Evolutionary conservation across 306 rosid species (phyloP).

Genomic region (Malus sieversii): DNA sequence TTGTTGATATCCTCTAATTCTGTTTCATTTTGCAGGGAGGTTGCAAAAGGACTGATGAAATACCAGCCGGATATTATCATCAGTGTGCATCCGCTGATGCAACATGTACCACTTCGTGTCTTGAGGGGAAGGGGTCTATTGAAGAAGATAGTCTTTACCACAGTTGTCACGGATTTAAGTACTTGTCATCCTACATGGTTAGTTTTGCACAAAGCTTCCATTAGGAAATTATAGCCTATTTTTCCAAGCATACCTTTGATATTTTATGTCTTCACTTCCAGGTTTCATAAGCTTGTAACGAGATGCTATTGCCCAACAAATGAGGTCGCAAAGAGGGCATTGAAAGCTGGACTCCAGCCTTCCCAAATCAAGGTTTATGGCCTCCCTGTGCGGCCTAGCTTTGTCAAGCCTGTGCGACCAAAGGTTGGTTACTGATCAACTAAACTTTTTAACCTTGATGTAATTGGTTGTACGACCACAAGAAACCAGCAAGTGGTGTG

Average conservation of each 20-base stretch:
- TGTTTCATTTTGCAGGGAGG: constrained; percentile 38
- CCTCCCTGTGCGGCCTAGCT: constrained; percentile 83
- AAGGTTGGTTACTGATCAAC: constrained; percentile 46
- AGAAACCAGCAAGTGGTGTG: neutral
- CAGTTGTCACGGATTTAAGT: constrained; percentile 95
- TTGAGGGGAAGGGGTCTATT: constrained; percentile 83
- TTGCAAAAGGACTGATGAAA: constrained; percentile 91
- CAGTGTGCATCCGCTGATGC: constrained; percentile 98
- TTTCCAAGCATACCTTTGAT: constrained; percentile 22
- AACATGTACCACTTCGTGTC: constrained; percentile 90
- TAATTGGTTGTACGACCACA: neutral
- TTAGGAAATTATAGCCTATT: neutral
- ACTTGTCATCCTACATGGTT: constrained; percentile 99
- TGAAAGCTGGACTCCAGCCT: constrained; percentile 83
- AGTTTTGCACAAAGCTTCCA: constrained; percentile 17
- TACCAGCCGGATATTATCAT: constrained; percentile 96
- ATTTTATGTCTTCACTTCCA: constrained; percentile 29
- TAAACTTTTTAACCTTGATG: constrained; percentile 1
- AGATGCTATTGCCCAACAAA: constrained; percentile 95
- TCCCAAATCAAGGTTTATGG: constrained; percentile 83
- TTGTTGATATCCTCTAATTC: neutral
- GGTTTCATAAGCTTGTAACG: constrained; percentile 98
- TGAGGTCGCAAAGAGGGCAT: constrained; percentile 78
- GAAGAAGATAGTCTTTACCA: constrained; percentile 88
- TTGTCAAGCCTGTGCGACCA: constrained; percentile 74